Base-by-base conservation (phyloP, 1,284 basidiomycete genomes). In the Cutaneotrichosporon sp. region DNA sequence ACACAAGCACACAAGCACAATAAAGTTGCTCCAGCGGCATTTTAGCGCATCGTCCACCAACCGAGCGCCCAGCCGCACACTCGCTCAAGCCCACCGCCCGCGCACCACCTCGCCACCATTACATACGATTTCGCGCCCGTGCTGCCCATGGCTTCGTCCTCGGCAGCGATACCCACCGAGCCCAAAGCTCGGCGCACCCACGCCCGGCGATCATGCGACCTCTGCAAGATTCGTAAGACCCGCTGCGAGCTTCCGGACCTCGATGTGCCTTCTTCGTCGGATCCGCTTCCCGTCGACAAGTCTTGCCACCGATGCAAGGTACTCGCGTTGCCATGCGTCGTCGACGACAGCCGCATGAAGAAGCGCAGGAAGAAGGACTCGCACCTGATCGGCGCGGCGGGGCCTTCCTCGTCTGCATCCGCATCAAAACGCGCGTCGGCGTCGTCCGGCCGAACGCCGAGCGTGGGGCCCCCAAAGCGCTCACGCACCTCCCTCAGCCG, bases 201-300 rank as follows among this genome's bases (percentile, higher is more conserved):
- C 56, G 76, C 76, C 13, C 60, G 75, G 31, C 70, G 76, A 6
- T 76, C 74, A 9, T 78, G 76, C 64, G 72, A 74, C 47, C 62
- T 75, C 14, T 78, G 76, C 61, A 78, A 77, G 62, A 63, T 78
- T 29, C 71, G 76, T 25, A 78, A 78, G 59, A 77, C 75, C 8
- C 61, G 76, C 22, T 78, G 76, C 65, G 76, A 78, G 60, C 60
- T 78, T 20, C 76, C 76, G 9, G 76, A 78, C 61, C 68, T 77
- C 46, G 72, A 76, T 31, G 66, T 78, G 14, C 69, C 71, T 2
- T 70, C 75, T 0, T 68, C 70, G 0, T 50, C 70, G 2, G 60
- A 64, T 4, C 71, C 75, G 1, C 55, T 77, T 14, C 68, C 75
- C 0, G 18, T 49, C 25, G 74, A 75, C 38, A 76, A 77, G 51